These are phyloP conservation scores for Plasmopara viticola DNA, from an alignment of 352 stramenopile species.

Conservation along the genomic window DNA sequence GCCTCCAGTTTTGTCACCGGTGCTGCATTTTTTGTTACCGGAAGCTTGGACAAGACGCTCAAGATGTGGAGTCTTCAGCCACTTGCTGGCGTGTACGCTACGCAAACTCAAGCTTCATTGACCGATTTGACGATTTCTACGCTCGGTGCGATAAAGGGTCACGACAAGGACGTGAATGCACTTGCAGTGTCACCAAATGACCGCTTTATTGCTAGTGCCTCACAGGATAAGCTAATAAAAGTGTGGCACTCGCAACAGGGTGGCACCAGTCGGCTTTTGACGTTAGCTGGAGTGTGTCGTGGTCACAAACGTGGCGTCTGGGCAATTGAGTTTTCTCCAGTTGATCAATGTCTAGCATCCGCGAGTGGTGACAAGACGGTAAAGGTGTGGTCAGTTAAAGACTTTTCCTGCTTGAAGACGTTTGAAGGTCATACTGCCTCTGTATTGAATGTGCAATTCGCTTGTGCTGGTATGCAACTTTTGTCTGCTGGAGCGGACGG, in stretches of 20 bases:
- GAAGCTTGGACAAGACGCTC: constrained; percentile 94
- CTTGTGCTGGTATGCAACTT: constrained; percentile 90
- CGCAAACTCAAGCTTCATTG: constrained; percentile 26
- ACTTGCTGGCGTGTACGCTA: constrained; percentile 40
- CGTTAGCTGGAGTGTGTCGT: constrained; percentile 87
- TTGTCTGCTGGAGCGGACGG: constrained; percentile 94
- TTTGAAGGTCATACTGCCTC: constrained; percentile 93
- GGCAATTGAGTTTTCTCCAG: constrained; percentile 94
- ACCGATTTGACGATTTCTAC: constrained; percentile 45
- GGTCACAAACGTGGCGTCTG: constrained; percentile 98
- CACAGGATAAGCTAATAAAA: constrained; percentile 97
- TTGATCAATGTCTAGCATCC: constrained; percentile 94
- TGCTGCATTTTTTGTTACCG: constrained; percentile 93
- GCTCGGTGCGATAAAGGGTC: constrained; percentile 73
- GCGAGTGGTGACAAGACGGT: constrained; percentile 95
- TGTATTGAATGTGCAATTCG: constrained; percentile 86
- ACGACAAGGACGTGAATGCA: constrained; percentile 97
- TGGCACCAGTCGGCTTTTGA: constrained; percentile 66
- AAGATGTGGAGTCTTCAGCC: constrained; percentile 95
- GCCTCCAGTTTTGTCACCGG: constrained; percentile 57
- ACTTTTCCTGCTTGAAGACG: constrained; percentile 95
- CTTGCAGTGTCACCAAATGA: constrained; percentile 95
- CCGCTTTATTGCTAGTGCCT: constrained; percentile 94
- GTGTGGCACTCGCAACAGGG: constrained; percentile 87
- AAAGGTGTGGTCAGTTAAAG: constrained; percentile 95